Conservation (phyloP, 2,329 filamentous ascomycete genomes). For the Clonostachys chloroleuca region DNA sequence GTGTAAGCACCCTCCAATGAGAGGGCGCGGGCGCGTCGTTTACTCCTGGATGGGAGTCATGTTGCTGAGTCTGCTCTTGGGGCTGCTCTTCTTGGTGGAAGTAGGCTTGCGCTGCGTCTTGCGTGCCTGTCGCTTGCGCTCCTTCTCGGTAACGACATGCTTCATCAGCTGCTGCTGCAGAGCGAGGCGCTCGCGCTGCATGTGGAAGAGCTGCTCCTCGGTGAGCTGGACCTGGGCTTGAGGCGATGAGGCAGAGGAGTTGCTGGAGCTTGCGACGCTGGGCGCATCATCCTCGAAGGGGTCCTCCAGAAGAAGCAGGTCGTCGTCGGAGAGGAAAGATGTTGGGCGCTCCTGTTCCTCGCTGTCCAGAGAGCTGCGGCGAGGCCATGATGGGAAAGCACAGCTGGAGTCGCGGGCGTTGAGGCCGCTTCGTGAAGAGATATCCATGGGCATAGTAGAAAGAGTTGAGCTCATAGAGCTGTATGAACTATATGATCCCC, state of each 20-base stretch:
- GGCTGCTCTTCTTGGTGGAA: conserved; percentile 36
- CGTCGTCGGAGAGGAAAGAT: conserved; percentile 60
- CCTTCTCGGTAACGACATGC: conserved; percentile 48
- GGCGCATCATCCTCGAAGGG: conserved; percentile 30
- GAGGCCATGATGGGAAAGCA: conserved; percentile 56
- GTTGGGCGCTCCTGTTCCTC: conserved; percentile 38
- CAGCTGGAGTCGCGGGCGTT: conserved; percentile 37
- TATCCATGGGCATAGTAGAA: conserved; percentile 38
- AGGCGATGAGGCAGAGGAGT: conserved; percentile 32
- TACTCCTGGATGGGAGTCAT: conserved; percentile 24
- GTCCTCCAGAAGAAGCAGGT: conserved; percentile 32
- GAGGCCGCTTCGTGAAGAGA: conserved; percentile 31
- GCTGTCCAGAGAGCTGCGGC: conserved; percentile 42
- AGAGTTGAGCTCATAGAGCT: conserved; percentile 37
- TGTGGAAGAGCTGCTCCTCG: conserved; percentile 43
- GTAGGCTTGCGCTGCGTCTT: conserved; percentile 8
- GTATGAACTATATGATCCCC: conserved; percentile 39
- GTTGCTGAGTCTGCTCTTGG: conserved; percentile 39
- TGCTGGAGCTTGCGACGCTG: conserved; percentile 31
- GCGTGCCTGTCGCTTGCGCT: conserved; percentile 38
- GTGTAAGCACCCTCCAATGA: too few species aligned
- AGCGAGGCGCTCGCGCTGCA: conserved; percentile 44
- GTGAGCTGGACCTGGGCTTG: conserved; percentile 21
- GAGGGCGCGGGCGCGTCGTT: too few species aligned
- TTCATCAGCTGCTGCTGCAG: conserved; percentile 49